phyloP scores from a whole-genome alignment of 2,329 filamentous ascomycete species.

The Clonostachys byssicola region DNA sequence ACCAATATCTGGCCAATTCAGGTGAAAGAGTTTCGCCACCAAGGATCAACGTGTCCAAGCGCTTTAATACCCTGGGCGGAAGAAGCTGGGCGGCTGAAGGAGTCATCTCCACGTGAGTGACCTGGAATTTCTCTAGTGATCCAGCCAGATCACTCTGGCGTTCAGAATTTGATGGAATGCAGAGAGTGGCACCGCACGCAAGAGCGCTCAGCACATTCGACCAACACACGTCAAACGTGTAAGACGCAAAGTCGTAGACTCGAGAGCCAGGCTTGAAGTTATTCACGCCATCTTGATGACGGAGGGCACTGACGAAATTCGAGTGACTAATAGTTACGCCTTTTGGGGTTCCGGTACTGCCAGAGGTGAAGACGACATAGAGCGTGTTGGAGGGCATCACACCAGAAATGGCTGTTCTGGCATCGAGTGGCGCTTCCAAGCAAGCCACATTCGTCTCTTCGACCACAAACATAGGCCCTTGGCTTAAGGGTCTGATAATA shows the following conservation, averaged over 20 bases:
- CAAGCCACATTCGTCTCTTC: background rate
- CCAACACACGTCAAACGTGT: slow-evolving; percentile 8
- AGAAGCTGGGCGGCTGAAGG: slow-evolving; percentile 4
- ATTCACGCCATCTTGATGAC: background rate
- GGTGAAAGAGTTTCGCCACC: slow-evolving; percentile 23
- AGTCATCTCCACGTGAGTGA: slow-evolving; percentile 6
- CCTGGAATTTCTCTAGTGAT: slow-evolving; percentile 6
- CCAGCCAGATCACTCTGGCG: slow-evolving; percentile 4
- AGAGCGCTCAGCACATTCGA: slow-evolving; percentile 3
- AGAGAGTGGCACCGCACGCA: slow-evolving; percentile 6
- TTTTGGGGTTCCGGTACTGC: slow-evolving; percentile 14
- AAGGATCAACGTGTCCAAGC: slow-evolving; percentile 7
- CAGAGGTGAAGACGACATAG: slow-evolving; percentile 14
- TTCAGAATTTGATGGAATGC: slow-evolving; percentile 7
- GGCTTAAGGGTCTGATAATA: background rate
- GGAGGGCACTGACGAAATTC: slow-evolving; percentile 3
- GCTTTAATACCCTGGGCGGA: slow-evolving; percentile 2
- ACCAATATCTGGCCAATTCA: slow-evolving; percentile 6
- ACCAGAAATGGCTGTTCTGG: background rate
- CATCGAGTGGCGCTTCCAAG: background rate
- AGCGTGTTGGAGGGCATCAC: background rate
- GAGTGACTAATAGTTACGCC: slow-evolving; percentile 10
- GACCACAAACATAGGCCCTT: background rate
- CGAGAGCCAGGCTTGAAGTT: background rate
- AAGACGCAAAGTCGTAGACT: slow-evolving; percentile 5